Evolutionary conservation across 75 land plant species (phyloP), one percentile per base, ranked within the genome.

Genomic region (Sequoia sempervirens): DNA sequence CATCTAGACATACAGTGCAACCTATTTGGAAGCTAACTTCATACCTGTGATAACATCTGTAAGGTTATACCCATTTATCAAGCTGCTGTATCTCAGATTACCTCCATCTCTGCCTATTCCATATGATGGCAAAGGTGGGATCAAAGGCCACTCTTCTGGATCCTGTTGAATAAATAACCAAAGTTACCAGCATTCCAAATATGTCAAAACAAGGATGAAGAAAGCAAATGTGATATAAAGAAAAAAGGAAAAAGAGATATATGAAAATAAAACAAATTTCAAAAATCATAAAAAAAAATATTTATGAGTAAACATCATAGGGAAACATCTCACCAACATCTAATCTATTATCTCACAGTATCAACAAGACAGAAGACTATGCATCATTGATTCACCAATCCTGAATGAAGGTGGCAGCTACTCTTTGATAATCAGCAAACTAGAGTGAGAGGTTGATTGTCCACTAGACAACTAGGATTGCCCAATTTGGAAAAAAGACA

Each of bases 1-100:
- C 45, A 76, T 76, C n/a, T 41, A 76, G 41, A 76, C 26, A 76
- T 76, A 73, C 26, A 76, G 41, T 1, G 80, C 47, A 40, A 43
- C 12, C 46, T 26, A 13, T 76, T 40, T 26, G 12, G 79, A 14
- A 83, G 72, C 30, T 26, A 52, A 38, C 12, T 80, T 66, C 3
- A 8, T 86, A 90, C 93, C 93, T 88, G 93, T 93, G 56, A 93
- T 87, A 18, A 92, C 93, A 85, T 93, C 95, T 28, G 92, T 91
- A 70, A 93, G 90, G 83, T 93, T 93, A 56, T 89, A 84, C 66
- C 93, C 95, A 58, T 85, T 85, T 14, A 93, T 89, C 8, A 93
- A 86, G 64, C 90, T 91, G 68, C 83, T 88, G 78, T 83, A 88
- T 83, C 94, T 91, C 75, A 85, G 85, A 38, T 93, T 93, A 38